Evolutionary conservation across 192 early-diverging fungal species (phyloP).

Genomic region (Obelidium mucronatum): DNA sequence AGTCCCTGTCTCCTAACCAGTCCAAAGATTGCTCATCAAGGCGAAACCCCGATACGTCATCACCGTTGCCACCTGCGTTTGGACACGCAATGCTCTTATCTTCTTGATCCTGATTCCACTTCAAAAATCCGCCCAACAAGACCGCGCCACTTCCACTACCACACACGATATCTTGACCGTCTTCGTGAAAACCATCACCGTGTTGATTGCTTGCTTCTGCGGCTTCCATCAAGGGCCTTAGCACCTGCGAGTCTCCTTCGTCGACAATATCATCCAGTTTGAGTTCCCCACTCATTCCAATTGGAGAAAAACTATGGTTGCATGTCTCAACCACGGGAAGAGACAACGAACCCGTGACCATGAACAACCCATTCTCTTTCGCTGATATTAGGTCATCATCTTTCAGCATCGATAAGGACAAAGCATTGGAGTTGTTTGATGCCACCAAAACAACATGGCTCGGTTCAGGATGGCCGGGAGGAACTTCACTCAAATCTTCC

Average conservation of each 20-base stretch:
- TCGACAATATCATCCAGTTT: neutral
- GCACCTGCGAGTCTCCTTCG: neutral
- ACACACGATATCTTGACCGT: no score
- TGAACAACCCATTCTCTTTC: no score
- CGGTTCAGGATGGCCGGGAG: conserved; percentile 13
- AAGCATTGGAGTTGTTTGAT: neutral
- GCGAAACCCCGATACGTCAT: no score
- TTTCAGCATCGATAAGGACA: neutral
- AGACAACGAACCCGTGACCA: no score
- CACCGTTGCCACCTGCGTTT: no score
- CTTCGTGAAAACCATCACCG: neutral
- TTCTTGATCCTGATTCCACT: no score
- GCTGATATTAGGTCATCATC: neutral
- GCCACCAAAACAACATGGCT: neutral
- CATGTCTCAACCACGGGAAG: neutral
- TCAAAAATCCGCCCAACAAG: neutral
- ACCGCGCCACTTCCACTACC: no score
- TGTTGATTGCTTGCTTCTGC: neutral
- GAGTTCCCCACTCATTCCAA: neutral
- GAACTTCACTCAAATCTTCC: conserved; percentile 13
- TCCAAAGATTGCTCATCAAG: no score
- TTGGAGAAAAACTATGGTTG: neutral
- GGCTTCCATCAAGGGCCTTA: neutral
- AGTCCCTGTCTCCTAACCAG: no score
- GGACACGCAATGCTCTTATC: no score